A percentile compares a stretch with the other conserved stretches of the same genome.
Evolutionary conservation across 202 grass and related monocot genomes (phyloP).

Genomic region (Panicum virgatum): DNA sequence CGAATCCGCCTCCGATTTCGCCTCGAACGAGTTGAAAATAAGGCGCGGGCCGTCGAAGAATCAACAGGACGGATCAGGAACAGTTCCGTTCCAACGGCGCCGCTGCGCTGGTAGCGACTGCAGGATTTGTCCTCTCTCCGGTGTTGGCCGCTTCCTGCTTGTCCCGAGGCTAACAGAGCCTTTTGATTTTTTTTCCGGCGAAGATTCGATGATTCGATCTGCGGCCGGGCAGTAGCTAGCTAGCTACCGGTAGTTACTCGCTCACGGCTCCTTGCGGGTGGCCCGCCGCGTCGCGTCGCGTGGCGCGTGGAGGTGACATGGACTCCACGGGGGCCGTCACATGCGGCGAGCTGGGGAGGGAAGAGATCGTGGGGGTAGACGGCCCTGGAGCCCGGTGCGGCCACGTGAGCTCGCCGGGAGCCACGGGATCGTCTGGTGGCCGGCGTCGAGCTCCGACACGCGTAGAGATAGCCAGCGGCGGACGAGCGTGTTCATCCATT

Average conservation of each 20-base stretch:
- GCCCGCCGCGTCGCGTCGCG: not conserved
- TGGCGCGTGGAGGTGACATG: conserved; percentile 34
- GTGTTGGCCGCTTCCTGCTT: not conserved
- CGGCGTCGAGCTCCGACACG: not conserved
- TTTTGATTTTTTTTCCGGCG: not conserved
- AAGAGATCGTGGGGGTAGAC: not conserved
- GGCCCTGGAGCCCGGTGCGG: conserved; percentile 11
- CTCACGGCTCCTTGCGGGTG: not conserved
- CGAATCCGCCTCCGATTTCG: not conserved
- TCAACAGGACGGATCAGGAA: not conserved
- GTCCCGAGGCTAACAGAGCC: not conserved
- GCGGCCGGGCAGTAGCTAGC: not conserved
- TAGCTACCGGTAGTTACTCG: not conserved
- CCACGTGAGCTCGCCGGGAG: conserved; percentile 25
- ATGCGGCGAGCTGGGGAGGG: not conserved
- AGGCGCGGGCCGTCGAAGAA: not conserved
- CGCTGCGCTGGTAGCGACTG: not conserved
- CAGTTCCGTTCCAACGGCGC: not conserved
- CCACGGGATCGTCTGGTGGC: not conserved
- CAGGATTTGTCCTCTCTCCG: not conserved
- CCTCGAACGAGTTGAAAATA: not conserved
- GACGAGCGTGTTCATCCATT: not conserved
- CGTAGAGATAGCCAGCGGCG: not conserved
- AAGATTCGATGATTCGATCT: no score
- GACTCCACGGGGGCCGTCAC: conserved; percentile 27